A percentile compares a stretch with the other conserved stretches of the same genome.
Evolutionary conservation across 2,329 filamentous ascomycete genomes (phyloP).

Genomic region (Xylariaceae sp.): DNA sequence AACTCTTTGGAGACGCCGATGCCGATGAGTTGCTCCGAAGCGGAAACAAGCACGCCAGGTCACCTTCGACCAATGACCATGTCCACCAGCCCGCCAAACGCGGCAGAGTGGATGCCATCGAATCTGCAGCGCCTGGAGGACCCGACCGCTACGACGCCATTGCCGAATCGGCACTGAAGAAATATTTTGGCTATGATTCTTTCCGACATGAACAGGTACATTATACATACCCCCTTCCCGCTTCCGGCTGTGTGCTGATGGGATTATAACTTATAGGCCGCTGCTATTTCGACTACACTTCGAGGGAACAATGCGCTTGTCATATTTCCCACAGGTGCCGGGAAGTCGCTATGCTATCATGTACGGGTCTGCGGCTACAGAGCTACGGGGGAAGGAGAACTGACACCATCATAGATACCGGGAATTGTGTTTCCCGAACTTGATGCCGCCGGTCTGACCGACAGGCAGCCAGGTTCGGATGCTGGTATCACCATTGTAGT

Average conservation of each 20-base stretch:
- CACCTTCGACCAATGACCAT: neutral
- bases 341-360: conserved; percentile 47
- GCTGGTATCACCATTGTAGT: conserved; percentile 51
- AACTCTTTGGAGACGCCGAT: conserved; percentile 29
- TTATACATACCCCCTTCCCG: neutral
- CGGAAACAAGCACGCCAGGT: conserved; percentile 15
- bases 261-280: conserved; percentile 20
- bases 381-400: no score
- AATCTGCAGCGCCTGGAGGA: neutral
- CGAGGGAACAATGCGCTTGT: conserved; percentile 37
- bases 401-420: conserved; percentile 38
- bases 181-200: conserved; percentile 35
- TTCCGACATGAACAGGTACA: conserved; percentile 41
- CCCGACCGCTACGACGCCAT: conserved; percentile 6
- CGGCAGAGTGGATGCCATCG: neutral
- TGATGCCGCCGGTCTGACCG: conserved; percentile 27
- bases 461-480: conserved; percentile 16
- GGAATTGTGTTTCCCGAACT: conserved; percentile 42
- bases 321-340: conserved; percentile 44
- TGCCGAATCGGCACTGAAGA: conserved; percentile 27
- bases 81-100: conserved; percentile 10
- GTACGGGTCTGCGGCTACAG: no score
- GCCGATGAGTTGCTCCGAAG: conserved; percentile 15
- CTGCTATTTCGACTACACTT: conserved; percentile 35
- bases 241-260: conserved; percentile 1